Base-by-base conservation (phyloP, 1,139 yeast genomes). In the Scheffersomyces illinoinensis region DNA sequence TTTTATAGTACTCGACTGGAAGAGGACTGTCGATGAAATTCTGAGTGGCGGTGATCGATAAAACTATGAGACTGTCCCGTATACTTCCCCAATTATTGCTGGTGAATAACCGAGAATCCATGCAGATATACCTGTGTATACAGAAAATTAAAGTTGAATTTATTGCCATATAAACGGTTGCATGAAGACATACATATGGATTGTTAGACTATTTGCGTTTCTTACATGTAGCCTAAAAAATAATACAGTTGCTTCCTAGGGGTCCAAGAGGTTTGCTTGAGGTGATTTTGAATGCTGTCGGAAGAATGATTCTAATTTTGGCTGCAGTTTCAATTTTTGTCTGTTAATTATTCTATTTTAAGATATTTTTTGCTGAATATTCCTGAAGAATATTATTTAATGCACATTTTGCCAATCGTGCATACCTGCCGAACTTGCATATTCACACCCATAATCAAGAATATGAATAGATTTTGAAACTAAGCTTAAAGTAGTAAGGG, bases 401-500 rank as follows among this genome's bases (percentile, higher is more conserved):
- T 24, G 51, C 51, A 48, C 51, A 20, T 14, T 20, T 48, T 48
- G 21, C 21, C 21, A 48, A 20, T 48, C 51, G 51, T 48, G 24
- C 51, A 48, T 48, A 48, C 26, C 24, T 48, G 50, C 50, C 12
- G 50, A 48, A 48, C 50, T 48, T 48, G 51, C 51, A 48, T 48
- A 24, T 33, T 33, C 17, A 33, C 43, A 33, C 43, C 43, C 51
- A 48, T 48, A 21, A 48, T 48, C 21, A 20, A 20, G 51, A 48
- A 48, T 21, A 48, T 21, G 51, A 20, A 48, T 48, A 48, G 51
- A 48, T 48, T 48, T 48, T 20, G 14, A 48, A 48, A 20, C 24
- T 48, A 48, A 48, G 43, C 43, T 33, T 33, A 33, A 10, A 33
- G 43, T 33, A 33, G 43, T 33, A 33, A 14, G 43, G 43, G 43